Percentiles rank a stretch among this genome's conserved stretches.
Evolutionary conservation across 257 asterid species (phyloP).

Genomic region (Voacanga thouarsii): DNA sequence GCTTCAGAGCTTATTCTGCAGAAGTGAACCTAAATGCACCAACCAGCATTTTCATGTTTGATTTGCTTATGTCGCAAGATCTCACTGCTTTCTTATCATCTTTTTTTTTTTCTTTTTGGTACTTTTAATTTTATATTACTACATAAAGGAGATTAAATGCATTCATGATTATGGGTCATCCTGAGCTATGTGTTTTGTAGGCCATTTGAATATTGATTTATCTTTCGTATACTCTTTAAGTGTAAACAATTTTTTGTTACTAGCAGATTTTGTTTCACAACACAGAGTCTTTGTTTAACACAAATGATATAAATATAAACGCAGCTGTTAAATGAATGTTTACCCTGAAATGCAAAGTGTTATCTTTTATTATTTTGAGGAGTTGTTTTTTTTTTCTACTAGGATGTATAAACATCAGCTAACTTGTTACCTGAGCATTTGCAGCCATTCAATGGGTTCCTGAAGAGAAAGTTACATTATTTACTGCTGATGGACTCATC

Average conservation of each 20-base stretch:
- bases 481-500: slow-evolving; percentile 85
- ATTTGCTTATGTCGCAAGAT: not conserved
- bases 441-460: slow-evolving; percentile 85
- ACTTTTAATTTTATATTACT: not conserved
- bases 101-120: not conserved
- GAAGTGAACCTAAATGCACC: not conserved
- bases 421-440: slow-evolving; percentile 8
- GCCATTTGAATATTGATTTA: not conserved
- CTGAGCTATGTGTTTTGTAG: not conserved
- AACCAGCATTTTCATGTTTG: not conserved
- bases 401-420: slow-evolving; percentile 2
- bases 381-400: not conserved
- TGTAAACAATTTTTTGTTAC: not conserved
- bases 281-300: not conserved
- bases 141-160: not conserved
- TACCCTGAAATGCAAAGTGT: not conserved
- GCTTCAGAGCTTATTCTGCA: not conserved
- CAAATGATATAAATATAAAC: not conserved
- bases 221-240: not conserved
- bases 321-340: not conserved
- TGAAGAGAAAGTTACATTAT: slow-evolving; percentile 76
- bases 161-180: not conserved
- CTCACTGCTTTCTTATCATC: not conserved
- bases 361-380: not conserved
- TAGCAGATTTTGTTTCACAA: not conserved